These are phyloP conservation scores for Diaporthe sp. DNA, from an alignment of 2,329 filamentous ascomycete species.

Conservation along the genomic window DNA sequence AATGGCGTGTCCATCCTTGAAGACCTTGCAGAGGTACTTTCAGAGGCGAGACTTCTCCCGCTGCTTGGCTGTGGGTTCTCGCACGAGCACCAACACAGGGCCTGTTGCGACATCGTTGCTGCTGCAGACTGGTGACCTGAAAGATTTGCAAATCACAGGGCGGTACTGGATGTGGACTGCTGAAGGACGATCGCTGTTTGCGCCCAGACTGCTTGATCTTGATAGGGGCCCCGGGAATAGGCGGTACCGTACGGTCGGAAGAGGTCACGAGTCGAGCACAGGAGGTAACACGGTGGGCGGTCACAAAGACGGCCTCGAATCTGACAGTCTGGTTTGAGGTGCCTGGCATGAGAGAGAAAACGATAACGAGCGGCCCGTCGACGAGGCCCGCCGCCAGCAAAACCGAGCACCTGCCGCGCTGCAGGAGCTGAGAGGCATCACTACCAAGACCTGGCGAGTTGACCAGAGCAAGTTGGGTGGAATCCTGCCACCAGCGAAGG, in stretches of 20 bases:
- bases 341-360: slow-evolving; percentile 3
- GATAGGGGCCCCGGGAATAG: slow-evolving; percentile 18
- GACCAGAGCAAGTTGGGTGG: background rate
- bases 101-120: background rate
- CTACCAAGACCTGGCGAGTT: background rate
- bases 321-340: slow-evolving; percentile 6
- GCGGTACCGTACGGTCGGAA: slow-evolving; percentile 1
- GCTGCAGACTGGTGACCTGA: background rate
- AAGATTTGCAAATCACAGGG: background rate
- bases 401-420: background rate
- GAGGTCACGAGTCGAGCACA: slow-evolving; percentile 2
- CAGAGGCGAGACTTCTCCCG: background rate
- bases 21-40: background rate
- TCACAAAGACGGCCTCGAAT: background rate
- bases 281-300: background rate
- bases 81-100: background rate
- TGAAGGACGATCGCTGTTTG: slow-evolving; percentile 16
- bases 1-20: slow-evolving; percentile 3
- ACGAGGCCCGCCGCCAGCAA: background rate
- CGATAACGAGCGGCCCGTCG: background rate
- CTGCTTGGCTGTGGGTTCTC: slow-evolving; percentile 8
- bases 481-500: slow-evolving; percentile 3
- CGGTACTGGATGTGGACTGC: background rate
- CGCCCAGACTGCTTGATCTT: slow-evolving; percentile 25
- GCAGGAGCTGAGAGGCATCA: background rate